phyloP scores from a whole-genome alignment of 257 asterid species.

The Rehmannia glutinosa region DNA sequence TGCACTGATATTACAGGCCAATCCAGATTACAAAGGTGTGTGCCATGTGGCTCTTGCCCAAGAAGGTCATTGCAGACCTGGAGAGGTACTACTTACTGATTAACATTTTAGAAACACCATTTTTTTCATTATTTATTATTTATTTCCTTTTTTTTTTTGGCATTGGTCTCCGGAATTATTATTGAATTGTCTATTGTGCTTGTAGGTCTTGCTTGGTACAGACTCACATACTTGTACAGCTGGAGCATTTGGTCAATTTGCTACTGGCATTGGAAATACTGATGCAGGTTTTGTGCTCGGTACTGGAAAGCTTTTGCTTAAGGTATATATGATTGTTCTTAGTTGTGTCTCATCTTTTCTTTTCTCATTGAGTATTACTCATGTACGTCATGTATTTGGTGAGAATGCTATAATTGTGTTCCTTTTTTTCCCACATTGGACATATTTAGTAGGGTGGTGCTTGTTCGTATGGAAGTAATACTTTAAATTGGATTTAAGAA shows the following conservation, averaged over 20 bases:
- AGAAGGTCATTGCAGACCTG: slow-evolving; percentile 99
- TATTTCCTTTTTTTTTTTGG: not conserved
- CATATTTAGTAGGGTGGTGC: not conserved
- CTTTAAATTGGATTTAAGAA: not conserved
- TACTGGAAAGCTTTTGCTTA: slow-evolving; percentile 92
- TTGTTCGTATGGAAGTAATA: not conserved
- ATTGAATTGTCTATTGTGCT: slow-evolving; percentile 3
- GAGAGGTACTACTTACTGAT: slow-evolving; percentile 58
- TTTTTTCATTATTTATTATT: not conserved
- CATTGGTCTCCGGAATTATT: not conserved
- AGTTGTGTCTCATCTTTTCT: not conserved
- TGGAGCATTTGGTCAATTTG: slow-evolving; percentile 97
- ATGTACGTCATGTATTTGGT: not conserved
- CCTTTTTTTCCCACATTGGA: not conserved
- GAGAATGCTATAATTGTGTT: not conserved
- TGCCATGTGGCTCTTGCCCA: slow-evolving; percentile 98
- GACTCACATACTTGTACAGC: slow-evolving; percentile 97
- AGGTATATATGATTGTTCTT: slow-evolving; percentile 42
- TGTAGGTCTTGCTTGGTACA: slow-evolving; percentile 84
- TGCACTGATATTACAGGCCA: slow-evolving; percentile 34
- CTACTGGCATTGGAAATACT: slow-evolving; percentile 93
- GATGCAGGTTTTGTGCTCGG: slow-evolving; percentile 97
- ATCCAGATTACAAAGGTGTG: slow-evolving; percentile 97
- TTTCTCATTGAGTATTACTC: not conserved
- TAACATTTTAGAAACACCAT: not conserved